Conservation (phyloP, 2,329 filamentous ascomycete genomes). For the Pseudogymnoascus sp. region DNA sequence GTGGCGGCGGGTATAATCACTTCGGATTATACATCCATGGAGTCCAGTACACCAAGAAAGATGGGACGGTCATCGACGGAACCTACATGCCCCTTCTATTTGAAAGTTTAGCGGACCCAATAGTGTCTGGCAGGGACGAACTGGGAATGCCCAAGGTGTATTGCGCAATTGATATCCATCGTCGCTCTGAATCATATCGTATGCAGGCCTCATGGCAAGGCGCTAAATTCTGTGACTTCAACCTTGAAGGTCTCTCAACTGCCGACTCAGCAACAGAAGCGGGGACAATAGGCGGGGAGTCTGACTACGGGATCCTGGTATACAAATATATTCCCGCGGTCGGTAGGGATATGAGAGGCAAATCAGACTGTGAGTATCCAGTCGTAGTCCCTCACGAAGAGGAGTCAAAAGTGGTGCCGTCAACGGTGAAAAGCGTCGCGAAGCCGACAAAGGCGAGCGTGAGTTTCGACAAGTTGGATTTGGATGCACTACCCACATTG, state of each 20-base stretch:
- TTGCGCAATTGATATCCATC: constrained; percentile 36
- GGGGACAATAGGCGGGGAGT: constrained; percentile 27
- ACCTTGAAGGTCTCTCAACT: constrained; percentile 28
- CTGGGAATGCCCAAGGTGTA: constrained; percentile 48
- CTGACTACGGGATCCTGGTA: constrained; percentile 38
- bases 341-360: constrained; percentile 35
- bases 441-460: constrained; percentile 32
- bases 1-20: constrained; percentile 48
- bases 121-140: constrained; percentile 47
- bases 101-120: constrained; percentile 52
- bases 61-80: constrained; percentile 39
- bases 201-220: constrained; percentile 34
- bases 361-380: constrained; percentile 47
- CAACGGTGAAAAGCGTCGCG: neutral
- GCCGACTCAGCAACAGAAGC: constrained; percentile 14
- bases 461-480: constrained; percentile 40
- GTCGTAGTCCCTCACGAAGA: constrained; percentile 17
- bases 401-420: constrained; percentile 22
- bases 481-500: constrained; percentile 49
- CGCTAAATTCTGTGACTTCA: constrained; percentile 33
- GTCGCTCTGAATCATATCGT: constrained; percentile 47
- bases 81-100: constrained; percentile 48
- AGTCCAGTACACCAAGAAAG: constrained; percentile 44
- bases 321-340: constrained; percentile 51
- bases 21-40: constrained; percentile 56